Evolutionary conservation across 352 stramenopile species (phyloP).

Genomic region (Phytophthora podocarpi): DNA sequence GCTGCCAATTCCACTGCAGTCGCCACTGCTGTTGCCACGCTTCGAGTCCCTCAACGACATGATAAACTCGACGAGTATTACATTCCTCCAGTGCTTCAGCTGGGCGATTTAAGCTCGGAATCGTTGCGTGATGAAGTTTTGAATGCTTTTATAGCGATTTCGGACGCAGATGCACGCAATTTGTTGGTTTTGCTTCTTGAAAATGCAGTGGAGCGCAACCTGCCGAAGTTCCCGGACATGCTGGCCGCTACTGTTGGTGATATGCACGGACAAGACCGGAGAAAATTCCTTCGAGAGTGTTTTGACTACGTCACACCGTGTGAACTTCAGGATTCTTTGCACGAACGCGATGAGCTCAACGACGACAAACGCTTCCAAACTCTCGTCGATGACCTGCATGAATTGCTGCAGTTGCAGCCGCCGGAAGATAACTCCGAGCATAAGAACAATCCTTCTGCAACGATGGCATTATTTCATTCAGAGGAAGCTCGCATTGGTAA

Average conservation of each 20-base stretch:
- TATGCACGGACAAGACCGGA: constrained; percentile 45
- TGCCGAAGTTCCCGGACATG: constrained; percentile 45
- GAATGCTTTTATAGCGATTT: constrained; percentile 49
- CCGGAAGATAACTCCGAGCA: not conserved
- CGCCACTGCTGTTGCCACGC: constrained; percentile 9
- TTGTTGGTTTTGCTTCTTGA: constrained; percentile 48
- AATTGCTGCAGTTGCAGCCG: constrained; percentile 30
- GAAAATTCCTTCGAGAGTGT: constrained; percentile 60
- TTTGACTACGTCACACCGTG: constrained; percentile 52
- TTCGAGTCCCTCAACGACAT: constrained; percentile 7
- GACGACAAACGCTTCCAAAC: constrained; percentile 59
- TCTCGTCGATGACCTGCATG: constrained; percentile 58
- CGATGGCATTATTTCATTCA: constrained; percentile 47
- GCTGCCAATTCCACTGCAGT: constrained; percentile 11
- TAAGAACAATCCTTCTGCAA: not conserved
- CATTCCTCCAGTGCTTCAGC: constrained; percentile 31
- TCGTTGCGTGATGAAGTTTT: constrained; percentile 49
- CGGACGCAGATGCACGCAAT: constrained; percentile 38
- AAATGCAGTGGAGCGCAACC: constrained; percentile 39
- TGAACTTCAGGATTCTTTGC: constrained; percentile 61
- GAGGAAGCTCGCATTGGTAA: constrained; percentile 57
- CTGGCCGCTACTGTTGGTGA: constrained; percentile 52
- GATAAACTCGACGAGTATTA: constrained; percentile 29
- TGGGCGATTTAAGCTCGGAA: constrained; percentile 52
- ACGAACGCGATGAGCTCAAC: constrained; percentile 57